Conservation (phyloP, 371 early-diverging fungal species). For the Mucor piriformis region DNA sequence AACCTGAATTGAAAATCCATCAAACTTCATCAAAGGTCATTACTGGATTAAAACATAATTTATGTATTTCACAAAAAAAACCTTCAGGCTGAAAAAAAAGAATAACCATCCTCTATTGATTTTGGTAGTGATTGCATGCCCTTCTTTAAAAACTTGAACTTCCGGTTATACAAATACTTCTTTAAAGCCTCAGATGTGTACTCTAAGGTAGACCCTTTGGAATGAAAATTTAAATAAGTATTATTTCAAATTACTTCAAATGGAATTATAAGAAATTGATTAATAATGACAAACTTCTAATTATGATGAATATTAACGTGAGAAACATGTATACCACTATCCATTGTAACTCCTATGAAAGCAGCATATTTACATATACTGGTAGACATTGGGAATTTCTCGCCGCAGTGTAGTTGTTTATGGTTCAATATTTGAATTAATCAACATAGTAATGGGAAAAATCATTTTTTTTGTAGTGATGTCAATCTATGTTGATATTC, state of each 20-base stretch:
- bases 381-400: slow-evolving; percentile 9
- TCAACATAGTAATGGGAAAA: background rate
- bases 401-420: slow-evolving; percentile 4
- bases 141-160: slow-evolving; percentile 8
- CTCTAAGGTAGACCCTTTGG: slow-evolving; percentile 6
- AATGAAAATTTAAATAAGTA: slow-evolving; percentile 5
- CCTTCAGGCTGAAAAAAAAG: background rate
- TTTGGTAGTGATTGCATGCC: slow-evolving; percentile 9
- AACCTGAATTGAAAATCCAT: slow-evolving; percentile 2
- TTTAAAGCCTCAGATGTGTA: slow-evolving; percentile 7
- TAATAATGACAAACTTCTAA: slow-evolving; percentile 9
- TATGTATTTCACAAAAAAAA: background rate
- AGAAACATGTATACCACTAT: slow-evolving; percentile 10
- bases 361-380: slow-evolving; percentile 1
- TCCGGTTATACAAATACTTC: slow-evolving; percentile 9
- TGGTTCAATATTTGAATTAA: background rate
- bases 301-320: slow-evolving; percentile 5
- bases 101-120: slow-evolving; percentile 11
- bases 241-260: slow-evolving; percentile 11
- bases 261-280: slow-evolving; percentile 10
- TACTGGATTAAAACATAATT: slow-evolving; percentile 3
- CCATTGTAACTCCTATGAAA: slow-evolving; percentile 7
- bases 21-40: slow-evolving; percentile 7
- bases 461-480: slow-evolving; percentile 1
- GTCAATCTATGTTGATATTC: too few relatives aligned